Conservation (phyloP, 331 rosid genomes). For the Dryas integrifolia region DNA sequence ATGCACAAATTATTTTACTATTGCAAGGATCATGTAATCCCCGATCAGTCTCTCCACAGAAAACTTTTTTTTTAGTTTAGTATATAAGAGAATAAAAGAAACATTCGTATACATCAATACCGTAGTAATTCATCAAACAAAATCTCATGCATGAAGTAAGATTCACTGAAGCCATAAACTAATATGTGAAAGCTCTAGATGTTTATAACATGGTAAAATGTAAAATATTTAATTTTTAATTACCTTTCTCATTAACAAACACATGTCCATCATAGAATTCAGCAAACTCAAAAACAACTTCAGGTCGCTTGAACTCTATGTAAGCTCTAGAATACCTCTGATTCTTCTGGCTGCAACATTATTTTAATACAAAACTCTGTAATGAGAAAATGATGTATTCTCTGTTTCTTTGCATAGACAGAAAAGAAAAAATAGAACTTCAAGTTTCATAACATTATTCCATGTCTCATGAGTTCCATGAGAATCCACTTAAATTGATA, state of each 20-base stretch:
- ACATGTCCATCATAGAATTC: slow-evolving; percentile 79
- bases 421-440: neutral
- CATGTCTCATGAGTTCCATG: slow-evolving; percentile 2
- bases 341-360: slow-evolving; percentile 64
- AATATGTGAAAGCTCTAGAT: neutral
- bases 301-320: slow-evolving; percentile 61
- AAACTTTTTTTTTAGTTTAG: slow-evolving; percentile 41
- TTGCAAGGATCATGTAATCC: neutral
- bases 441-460: neutral
- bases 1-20: neutral
- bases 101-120: neutral
- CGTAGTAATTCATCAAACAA: neutral
- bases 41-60: neutral
- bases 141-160: neutral
- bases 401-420: neutral
- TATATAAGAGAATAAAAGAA: neutral
- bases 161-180: neutral
- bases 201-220: slow-evolving; percentile 1
- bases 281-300: slow-evolving; percentile 81
- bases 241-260: slow-evolving; percentile 94
- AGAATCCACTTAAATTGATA: neutral
- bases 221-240: neutral
- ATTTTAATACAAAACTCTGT: slow-evolving; percentile 29
- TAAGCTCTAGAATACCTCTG: slow-evolving; percentile 82
- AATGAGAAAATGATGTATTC: slow-evolving; percentile 18